phyloP scores from a whole-genome alignment of 495 filamentous ascomycete species.

The Letharia lupina region DNA sequence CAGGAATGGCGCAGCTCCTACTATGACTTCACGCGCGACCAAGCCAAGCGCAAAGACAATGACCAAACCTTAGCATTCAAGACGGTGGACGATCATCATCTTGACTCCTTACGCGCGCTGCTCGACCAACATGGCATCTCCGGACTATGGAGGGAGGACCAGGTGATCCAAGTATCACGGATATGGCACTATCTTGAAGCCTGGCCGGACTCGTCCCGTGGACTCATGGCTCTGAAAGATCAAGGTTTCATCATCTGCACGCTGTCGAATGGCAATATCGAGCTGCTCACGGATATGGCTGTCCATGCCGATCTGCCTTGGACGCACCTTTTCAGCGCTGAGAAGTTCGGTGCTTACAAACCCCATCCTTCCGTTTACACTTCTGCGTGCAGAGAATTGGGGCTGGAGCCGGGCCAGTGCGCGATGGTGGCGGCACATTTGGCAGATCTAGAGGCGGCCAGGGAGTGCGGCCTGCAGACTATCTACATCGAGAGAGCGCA shows the following conservation, averaged over 20 bases:
- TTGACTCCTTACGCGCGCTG: constrained; percentile 48
- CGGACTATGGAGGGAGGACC: constrained; percentile 50
- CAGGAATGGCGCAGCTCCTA: constrained; percentile 63
- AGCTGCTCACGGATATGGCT: constrained; percentile 57
- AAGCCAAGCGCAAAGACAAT: constrained; percentile 29
- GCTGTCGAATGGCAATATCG: constrained; percentile 65
- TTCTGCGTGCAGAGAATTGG: constrained; percentile 54
- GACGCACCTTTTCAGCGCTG: constrained; percentile 51
- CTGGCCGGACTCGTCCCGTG: constrained; percentile 55
- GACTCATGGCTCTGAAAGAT: constrained; percentile 46
- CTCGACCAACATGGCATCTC: constrained; percentile 46
- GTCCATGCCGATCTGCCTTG: constrained; percentile 51
- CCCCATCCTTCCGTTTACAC: constrained; percentile 59
- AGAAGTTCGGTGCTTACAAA: constrained; percentile 72
- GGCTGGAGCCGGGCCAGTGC: constrained; percentile 50
- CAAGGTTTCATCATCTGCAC: constrained; percentile 49
- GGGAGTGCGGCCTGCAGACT: constrained; percentile 52
- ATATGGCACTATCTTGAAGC: constrained; percentile 65
- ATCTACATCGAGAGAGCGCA: constrained; percentile 63
- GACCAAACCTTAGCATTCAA: constrained; percentile 37
- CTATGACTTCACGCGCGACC: constrained; percentile 45
- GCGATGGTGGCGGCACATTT: constrained; percentile 76
- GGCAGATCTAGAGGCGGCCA: constrained; percentile 57
- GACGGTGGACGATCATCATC: constrained; percentile 62
- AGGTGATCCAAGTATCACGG: constrained; percentile 48